Conservation (phyloP, 2,329 filamentous ascomycete species). For the Fusarium compactum region DNA sequence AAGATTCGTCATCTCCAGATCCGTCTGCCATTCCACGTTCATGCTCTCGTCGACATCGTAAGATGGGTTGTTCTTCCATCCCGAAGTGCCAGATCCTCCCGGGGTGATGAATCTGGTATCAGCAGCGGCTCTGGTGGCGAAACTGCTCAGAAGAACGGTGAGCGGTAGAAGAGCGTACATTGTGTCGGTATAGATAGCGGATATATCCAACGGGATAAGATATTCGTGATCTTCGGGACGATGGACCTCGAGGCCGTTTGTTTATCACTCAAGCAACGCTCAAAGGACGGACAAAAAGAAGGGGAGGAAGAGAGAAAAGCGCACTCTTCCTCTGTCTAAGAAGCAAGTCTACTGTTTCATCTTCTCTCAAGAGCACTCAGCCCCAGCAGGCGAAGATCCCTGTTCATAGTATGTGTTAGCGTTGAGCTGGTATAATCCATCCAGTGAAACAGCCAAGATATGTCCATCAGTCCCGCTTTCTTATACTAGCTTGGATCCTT, state of each 20-base stretch:
- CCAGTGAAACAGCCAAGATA: constrained; percentile 18
- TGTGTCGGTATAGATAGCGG: neutral
- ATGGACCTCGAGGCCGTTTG: constrained; percentile 1
- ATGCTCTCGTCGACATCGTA: constrained; percentile 41
- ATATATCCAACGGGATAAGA: neutral
- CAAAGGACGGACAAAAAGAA: constrained; percentile 1
- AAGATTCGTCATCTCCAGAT: constrained; percentile 34
- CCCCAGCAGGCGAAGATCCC: constrained; percentile 26
- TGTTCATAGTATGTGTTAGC: constrained; percentile 5
- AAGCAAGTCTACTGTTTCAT: constrained; percentile 17
- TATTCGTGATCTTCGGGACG: neutral
- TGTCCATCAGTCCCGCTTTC: constrained; percentile 8
- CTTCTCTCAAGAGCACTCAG: constrained; percentile 10
- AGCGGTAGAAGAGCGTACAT: constrained; percentile 26
- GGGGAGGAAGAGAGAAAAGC: neutral
- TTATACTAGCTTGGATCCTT: constrained; percentile 22
- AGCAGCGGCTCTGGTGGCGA: constrained; percentile 8
- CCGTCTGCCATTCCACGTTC: constrained; percentile 43
- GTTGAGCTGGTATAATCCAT: constrained; percentile 1
- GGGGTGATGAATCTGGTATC: constrained; percentile 31
- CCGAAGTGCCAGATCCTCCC: constrained; percentile 30
- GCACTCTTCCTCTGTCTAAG: neutral
- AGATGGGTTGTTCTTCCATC: constrained; percentile 43
- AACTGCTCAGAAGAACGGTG: constrained; percentile 14
- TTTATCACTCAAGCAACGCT: neutral